Conservation (phyloP, 805 yeast species). For the Kodamaea neixiangensis region DNA sequence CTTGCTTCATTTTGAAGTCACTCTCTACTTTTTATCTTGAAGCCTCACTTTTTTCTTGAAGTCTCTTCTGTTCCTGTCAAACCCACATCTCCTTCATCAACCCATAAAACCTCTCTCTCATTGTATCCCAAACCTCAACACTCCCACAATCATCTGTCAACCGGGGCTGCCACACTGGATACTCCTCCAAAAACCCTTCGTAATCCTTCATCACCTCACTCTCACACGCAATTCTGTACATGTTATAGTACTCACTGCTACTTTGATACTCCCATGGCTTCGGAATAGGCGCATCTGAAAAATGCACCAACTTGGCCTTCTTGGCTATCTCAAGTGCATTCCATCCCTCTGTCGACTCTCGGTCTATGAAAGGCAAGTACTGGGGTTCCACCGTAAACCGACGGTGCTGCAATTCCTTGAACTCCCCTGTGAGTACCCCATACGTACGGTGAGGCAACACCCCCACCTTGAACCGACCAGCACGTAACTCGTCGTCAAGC, state of each 20-base stretch:
- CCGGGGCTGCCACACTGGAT: conserved; percentile 27
- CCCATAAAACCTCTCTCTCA: conserved; percentile 24
- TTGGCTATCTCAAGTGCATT: conserved; percentile 24
- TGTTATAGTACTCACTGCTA: conserved; percentile 24
- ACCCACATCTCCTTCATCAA: neutral
- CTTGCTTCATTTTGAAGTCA: too few species aligned
- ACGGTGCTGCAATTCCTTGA: conserved; percentile 38
- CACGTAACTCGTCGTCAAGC: conserved; percentile 49
- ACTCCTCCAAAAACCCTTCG: conserved; percentile 16
- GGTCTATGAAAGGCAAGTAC: conserved; percentile 34
- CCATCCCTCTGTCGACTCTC: conserved; percentile 33
- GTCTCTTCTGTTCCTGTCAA: too few species aligned
- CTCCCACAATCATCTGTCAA: conserved; percentile 29
- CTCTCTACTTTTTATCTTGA: too few species aligned
- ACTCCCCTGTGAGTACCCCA: conserved; percentile 54
- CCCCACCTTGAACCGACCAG: conserved; percentile 23
- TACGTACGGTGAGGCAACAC: conserved; percentile 54
- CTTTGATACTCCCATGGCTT: conserved; percentile 58
- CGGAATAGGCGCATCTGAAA: conserved; percentile 64
- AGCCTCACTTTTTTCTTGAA: too few species aligned
- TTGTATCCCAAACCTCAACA: conserved; percentile 30
- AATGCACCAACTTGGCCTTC: conserved; percentile 53
- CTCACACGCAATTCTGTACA: conserved; percentile 29
- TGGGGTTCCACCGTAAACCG: conserved; percentile 46
- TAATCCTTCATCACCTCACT: conserved; percentile 16